Percentiles rank a stretch among this genome's conserved stretches.
Evolutionary conservation across 345 rosid species (phyloP).

Genomic region (Gossypium anomalum): DNA sequence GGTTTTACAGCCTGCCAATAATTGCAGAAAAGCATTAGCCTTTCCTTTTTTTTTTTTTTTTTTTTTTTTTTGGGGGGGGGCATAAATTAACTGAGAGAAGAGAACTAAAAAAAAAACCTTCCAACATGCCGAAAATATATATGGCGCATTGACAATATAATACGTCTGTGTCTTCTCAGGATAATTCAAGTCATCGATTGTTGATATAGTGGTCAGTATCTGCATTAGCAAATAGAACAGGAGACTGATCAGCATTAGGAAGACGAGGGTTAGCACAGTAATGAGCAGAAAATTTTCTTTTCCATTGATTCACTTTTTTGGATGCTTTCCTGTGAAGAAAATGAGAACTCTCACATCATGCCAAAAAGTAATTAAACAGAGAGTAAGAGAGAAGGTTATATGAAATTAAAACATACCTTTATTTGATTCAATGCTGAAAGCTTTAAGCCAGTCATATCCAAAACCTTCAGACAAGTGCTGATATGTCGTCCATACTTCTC

Average conservation of each 20-base stretch:
- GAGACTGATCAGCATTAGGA: not conserved
- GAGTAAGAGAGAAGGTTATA: constrained; percentile 9
- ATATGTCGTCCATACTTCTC: constrained; percentile 64
- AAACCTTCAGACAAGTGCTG: constrained; percentile 70
- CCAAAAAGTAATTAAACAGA: not conserved
- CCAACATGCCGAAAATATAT: constrained; percentile 91
- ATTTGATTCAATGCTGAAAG: constrained; percentile 82
- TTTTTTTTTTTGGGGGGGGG: too few species aligned
- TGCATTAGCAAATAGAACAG: constrained; percentile 32
- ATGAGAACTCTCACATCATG: not conserved
- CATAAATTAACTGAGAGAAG: not conserved
- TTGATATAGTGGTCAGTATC: constrained; percentile 73
- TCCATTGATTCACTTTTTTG: not conserved
- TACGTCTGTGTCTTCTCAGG: constrained; percentile 94
- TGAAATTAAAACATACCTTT: constrained; percentile 44
- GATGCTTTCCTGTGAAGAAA: not conserved
- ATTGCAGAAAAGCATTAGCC: constrained; percentile 3
- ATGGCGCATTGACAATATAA: constrained; percentile 84
- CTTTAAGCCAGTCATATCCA: constrained; percentile 96
- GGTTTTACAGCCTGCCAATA: constrained; percentile 71
- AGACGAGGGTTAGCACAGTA: not conserved
- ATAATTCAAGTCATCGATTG: constrained; percentile 87
- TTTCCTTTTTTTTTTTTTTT: not conserved
- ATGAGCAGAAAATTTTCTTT: not conserved
- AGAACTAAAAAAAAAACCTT: constrained; percentile 35